These are phyloP conservation scores for Coriaria nepalensis DNA, from an alignment of 306 rosid species.

Conservation along the genomic window DNA sequence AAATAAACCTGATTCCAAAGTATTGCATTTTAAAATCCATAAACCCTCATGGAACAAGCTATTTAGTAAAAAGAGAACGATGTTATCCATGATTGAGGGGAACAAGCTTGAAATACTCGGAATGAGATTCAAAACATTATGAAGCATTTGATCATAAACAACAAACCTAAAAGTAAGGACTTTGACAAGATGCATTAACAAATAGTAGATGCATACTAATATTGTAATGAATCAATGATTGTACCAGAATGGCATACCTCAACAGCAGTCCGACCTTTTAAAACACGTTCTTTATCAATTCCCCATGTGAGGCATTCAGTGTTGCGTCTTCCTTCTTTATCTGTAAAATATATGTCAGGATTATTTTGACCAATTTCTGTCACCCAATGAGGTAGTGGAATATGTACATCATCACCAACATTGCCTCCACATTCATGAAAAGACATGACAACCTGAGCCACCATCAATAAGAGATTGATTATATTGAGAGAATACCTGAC, in stretches of 20 bases:
- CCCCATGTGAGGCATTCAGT: constrained; percentile 99
- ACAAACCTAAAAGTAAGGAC: too few species aligned
- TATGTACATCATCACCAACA: constrained; percentile 89
- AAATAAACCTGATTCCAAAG: constrained; percentile 94
- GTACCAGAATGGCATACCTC: too few species aligned
- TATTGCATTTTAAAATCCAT: too few species aligned
- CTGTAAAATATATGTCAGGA: constrained; percentile 89
- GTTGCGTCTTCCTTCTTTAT: constrained; percentile 90
- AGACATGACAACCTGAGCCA: constrained; percentile 69
- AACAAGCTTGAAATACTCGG: too few species aligned
- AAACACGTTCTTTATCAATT: constrained; percentile 85
- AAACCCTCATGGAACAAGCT: too few species aligned
- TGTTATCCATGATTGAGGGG: too few species aligned
- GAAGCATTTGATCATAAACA: too few species aligned
- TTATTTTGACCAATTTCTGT: constrained; percentile 93
- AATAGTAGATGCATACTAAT: too few species aligned
- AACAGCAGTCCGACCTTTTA: constrained; percentile 88
- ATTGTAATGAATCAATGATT: too few species aligned
- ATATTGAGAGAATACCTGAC: background rate
- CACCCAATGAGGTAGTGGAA: constrained; percentile 97
- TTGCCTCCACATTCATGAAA: constrained; percentile 99
- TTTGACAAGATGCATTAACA: too few species aligned
- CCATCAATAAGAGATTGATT: background rate
- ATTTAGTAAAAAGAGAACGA: constrained; percentile 12
- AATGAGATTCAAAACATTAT: too few species aligned